Percentiles rank a stretch among this genome's conserved stretches.
Evolutionary conservation across 2,329 filamentous ascomycete species (phyloP).

Genomic region (Cadophora sp.): DNA sequence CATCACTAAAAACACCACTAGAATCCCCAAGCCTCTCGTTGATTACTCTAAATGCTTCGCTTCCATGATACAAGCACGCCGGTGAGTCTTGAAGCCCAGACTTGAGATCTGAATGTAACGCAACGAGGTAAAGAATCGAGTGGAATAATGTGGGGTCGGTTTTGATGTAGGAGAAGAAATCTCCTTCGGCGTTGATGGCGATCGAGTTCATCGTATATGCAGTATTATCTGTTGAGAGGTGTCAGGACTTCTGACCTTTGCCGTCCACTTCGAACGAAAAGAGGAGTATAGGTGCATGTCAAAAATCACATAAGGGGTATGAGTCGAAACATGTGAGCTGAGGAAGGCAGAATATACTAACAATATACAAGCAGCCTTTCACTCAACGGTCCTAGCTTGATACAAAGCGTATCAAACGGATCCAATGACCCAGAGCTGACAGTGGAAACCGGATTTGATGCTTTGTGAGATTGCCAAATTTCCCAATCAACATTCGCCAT

Average conservation of each 20-base stretch:
- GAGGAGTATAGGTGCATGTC: too few relatives aligned
- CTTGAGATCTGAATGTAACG: slow-evolving; percentile 29
- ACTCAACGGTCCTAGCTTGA: slow-evolving; percentile 21
- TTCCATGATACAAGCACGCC: slow-evolving; percentile 31
- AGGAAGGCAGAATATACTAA: slow-evolving; percentile 4
- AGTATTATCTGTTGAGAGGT: slow-evolving; percentile 20
- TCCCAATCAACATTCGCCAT: not conserved
- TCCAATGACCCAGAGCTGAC: slow-evolving; percentile 21
- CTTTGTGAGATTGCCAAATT: not conserved
- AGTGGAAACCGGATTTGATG: not conserved
- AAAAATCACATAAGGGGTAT: not conserved
- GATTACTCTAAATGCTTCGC: slow-evolving; percentile 31
- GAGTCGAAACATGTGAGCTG: too few relatives aligned
- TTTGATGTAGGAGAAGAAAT: slow-evolving; percentile 24
- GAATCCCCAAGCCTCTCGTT: slow-evolving; percentile 26
- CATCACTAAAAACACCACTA: slow-evolving; percentile 18
- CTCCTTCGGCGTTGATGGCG: slow-evolving; percentile 28
- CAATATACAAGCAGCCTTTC: slow-evolving; percentile 28
- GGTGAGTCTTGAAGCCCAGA: slow-evolving; percentile 23
- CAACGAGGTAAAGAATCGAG: slow-evolving; percentile 31
- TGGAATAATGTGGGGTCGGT: slow-evolving; percentile 30
- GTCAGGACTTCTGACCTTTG: not conserved
- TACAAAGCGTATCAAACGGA: slow-evolving; percentile 30
- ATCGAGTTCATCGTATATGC: slow-evolving; percentile 33
- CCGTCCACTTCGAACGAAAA: not conserved